These are phyloP conservation scores for Macrolepiota fuliginosa DNA, from an alignment of 768 basidiomycete genomes.

Conservation along the genomic window DNA sequence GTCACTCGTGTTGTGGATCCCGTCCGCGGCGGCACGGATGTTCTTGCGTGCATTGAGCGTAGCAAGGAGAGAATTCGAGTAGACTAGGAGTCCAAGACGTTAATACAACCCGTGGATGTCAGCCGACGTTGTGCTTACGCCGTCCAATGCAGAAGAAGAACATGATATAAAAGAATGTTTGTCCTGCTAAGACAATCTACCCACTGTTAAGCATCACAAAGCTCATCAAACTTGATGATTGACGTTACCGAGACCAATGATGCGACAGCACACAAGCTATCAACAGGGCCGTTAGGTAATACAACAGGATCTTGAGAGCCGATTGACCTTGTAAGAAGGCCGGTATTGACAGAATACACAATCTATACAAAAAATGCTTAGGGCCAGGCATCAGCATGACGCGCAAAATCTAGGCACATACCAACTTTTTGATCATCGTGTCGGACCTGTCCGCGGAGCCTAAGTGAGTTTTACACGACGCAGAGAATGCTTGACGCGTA, in stretches of 20 bases:
- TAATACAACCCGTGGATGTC: not conserved
- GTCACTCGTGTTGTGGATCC: constrained; percentile 38
- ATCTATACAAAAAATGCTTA: constrained; percentile 26
- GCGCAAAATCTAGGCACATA: constrained; percentile 16
- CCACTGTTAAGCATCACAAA: not conserved
- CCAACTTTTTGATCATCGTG: constrained; percentile 45
- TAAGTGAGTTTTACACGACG: not conserved
- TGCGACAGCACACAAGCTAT: constrained; percentile 52
- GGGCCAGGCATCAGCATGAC: not conserved
- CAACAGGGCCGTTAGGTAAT: constrained; percentile 4
- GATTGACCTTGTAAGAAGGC: constrained; percentile 35
- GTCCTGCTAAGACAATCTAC: constrained; percentile 46
- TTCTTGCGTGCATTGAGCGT: constrained; percentile 54
- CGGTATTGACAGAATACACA: constrained; percentile 43
- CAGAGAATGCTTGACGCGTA: constrained; percentile 14
- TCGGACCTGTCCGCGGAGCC: constrained; percentile 31
- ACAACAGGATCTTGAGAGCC: not conserved
- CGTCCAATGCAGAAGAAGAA: constrained; percentile 63
- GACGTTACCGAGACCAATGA: constrained; percentile 50
- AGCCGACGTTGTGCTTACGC: constrained; percentile 35
- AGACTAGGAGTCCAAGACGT: constrained; percentile 33
- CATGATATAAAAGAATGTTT: constrained; percentile 53
- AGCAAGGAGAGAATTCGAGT: constrained; percentile 59
- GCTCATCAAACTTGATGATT: not conserved
- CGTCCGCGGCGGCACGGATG: constrained; percentile 39